phyloP scores from a whole-genome alignment of 1,139 yeast genomes.

The Magnusiomyces clavatus region DNA sequence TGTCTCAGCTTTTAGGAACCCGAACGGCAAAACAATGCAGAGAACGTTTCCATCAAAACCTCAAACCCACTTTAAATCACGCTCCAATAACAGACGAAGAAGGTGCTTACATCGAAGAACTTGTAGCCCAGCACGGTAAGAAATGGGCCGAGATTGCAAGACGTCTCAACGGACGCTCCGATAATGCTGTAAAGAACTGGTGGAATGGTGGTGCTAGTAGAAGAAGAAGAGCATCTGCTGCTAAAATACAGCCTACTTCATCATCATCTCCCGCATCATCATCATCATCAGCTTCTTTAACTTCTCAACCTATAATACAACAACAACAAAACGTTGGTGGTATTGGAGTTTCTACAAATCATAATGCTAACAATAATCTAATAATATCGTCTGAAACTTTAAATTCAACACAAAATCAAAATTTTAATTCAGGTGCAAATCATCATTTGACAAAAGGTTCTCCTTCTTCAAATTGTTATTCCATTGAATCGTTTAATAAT shows the following conservation, averaged over 20 bases:
- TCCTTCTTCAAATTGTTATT: not conserved
- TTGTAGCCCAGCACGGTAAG: constrained; percentile 75
- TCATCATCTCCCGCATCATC: constrained; percentile 3
- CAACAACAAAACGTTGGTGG: not conserved
- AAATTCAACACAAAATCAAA: no score
- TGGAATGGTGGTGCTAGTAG: constrained; percentile 93
- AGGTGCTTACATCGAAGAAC: constrained; percentile 69
- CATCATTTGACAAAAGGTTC: no score
- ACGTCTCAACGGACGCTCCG: constrained; percentile 78
- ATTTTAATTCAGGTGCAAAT: not conserved
- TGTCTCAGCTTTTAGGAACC: constrained; percentile 63
- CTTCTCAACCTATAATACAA: not conserved
- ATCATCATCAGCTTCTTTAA: constrained; percentile 6
- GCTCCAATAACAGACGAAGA: constrained; percentile 81
- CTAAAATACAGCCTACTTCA: constrained; percentile 14
- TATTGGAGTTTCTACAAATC: not conserved
- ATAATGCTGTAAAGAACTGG: constrained; percentile 92
- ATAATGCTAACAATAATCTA: not conserved
- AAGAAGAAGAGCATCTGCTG: constrained; percentile 46
- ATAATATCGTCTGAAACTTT: no score
- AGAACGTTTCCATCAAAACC: constrained; percentile 85
- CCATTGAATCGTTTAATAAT: not conserved
- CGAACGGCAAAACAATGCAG: constrained; percentile 90
- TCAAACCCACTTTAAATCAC: constrained; percentile 76
- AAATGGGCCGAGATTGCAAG: constrained; percentile 94